Evolutionary conservation across 129 eudicot species (phyloP).

Genomic region (Flaveria ramosissima): DNA sequence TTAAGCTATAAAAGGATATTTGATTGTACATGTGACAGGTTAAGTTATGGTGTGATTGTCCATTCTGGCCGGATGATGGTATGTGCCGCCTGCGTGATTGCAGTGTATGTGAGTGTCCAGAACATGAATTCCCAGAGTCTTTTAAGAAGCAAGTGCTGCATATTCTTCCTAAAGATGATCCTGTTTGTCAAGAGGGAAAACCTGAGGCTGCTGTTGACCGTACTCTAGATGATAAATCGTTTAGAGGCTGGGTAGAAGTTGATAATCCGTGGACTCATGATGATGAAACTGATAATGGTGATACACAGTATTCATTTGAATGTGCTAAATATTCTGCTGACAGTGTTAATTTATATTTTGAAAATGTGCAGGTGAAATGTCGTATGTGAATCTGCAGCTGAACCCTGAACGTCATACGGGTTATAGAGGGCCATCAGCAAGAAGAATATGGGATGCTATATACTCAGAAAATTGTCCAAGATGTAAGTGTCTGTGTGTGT

Average conservation of each 20-base stretch:
- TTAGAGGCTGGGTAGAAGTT: constrained; percentile 84
- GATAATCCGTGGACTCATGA: constrained; percentile 97
- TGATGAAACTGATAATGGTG: constrained; percentile 94
- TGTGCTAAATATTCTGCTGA: background rate
- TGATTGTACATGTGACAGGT: constrained; percentile 47
- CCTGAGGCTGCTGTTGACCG: constrained; percentile 92
- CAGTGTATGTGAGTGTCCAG: constrained; percentile 95
- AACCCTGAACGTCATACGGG: constrained; percentile 90
- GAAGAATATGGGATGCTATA: constrained; percentile 95
- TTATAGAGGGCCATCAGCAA: constrained; percentile 85
- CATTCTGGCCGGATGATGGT: constrained; percentile 97
- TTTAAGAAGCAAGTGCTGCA: constrained; percentile 49
- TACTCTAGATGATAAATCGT: constrained; percentile 71
- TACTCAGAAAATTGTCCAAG: constrained; percentile 91
- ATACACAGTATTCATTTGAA: constrained; percentile 17
- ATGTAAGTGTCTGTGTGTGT: constrained; percentile 54
- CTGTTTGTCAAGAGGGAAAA: constrained; percentile 89
- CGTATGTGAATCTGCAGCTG: constrained; percentile 81
- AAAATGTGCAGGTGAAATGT: constrained; percentile 76
- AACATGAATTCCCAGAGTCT: constrained; percentile 77
- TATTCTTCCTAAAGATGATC: constrained; percentile 62
- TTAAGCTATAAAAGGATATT: background rate
- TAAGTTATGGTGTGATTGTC: constrained; percentile 97
- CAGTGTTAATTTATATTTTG: constrained; percentile 16
- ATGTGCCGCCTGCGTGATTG: constrained; percentile 92